Conservation (phyloP, 2,329 filamentous ascomycete species). For the Penicillium aurantiogriseum region DNA sequence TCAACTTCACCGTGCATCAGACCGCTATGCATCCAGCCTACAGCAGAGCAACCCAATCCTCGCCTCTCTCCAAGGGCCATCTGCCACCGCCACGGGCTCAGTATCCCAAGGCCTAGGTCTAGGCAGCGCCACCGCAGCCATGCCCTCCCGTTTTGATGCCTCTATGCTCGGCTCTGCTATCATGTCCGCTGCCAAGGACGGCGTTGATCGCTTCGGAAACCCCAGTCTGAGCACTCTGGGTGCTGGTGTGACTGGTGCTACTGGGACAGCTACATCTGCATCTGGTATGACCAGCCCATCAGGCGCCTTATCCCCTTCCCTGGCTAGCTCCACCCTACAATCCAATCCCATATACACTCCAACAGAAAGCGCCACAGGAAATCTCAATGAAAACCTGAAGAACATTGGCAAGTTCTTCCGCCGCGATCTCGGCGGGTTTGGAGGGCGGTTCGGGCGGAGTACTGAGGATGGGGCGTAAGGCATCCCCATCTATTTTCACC, state of each 20-base stretch:
- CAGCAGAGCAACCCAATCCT: constrained; percentile 69
- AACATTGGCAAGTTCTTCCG: constrained; percentile 97
- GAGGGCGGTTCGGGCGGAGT: constrained; percentile 63
- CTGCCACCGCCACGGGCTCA: constrained; percentile 34
- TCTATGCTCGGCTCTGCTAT: constrained; percentile 81
- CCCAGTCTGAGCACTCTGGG: constrained; percentile 43
- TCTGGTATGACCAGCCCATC: constrained; percentile 30
- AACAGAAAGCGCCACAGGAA: constrained; percentile 54
- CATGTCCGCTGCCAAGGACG: constrained; percentile 82
- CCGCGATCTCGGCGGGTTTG: constrained; percentile 76
- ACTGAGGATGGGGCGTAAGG: constrained; percentile 19
- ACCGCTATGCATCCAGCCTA: constrained; percentile 64
- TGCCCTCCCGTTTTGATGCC: constrained; percentile 70
- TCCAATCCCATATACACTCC: constrained; percentile 21
- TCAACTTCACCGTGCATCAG: constrained; percentile 72
- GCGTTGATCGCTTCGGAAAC: constrained; percentile 72
- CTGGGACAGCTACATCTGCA: constrained; percentile 27
- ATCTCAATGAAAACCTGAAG: constrained; percentile 89
- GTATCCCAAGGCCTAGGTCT: constrained; percentile 51
- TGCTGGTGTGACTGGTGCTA: constrained; percentile 33
- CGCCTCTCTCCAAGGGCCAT: constrained; percentile 55
- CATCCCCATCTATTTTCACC: not conserved
- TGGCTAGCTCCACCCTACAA: constrained; percentile 22
- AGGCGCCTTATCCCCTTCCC: constrained; percentile 27
- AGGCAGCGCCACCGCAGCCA: constrained; percentile 43